Base-by-base conservation (phyloP, 75 land plant species). In the Adiantum capillusveneris region DNA sequence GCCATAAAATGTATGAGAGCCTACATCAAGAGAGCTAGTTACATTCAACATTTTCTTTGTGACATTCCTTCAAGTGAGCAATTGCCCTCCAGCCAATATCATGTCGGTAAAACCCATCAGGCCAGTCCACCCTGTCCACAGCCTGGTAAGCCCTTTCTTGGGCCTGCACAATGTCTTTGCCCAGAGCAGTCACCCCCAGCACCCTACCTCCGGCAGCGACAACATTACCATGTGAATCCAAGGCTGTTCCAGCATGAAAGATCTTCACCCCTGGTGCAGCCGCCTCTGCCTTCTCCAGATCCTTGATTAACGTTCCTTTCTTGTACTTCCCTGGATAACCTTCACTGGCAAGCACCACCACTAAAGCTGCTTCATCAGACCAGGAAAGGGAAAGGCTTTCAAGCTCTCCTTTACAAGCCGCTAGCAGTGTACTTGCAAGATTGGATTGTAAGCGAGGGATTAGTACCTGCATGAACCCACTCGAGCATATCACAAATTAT, bases 51-150 rank as follows among this genome's bases (percentile, higher is more conserved):
- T n/a, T n/a, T n/a, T n/a, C 37, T 17, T 46, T 46, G 5, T 46
- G 14, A 20, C 5, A 17, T 46, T 46, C 21, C 21, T 46, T 6
- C 49, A 46, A 20, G n/a, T 59, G 76, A 43, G 69, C 62, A 44
- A 89, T 65, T 11, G 91, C 96, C 63, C 96, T 83, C 96, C 98
- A 90, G 17, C 98, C 96, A 45, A 94, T 94, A 76, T 94, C 96
- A n/a, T 66, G 59, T 26, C 99, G 67, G 63, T 65, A 90, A 55
- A 90, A 95, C 11, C 99, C 99, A 52, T 83, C 96, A 13, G 83
- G 82, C 99, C 99, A 90, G 45, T 69, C 58, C n/a, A 95, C 74
- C 34, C 53, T 65, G 61, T 86, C 86, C 11, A 85, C 82, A 2
- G 85, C 96, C 27, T 59, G 75, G 48, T 94, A 94, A 27, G 88